These are phyloP conservation scores for Clavariopsis aquatica DNA, from an alignment of 495 filamentous ascomycete species.

Conservation along the genomic window DNA sequence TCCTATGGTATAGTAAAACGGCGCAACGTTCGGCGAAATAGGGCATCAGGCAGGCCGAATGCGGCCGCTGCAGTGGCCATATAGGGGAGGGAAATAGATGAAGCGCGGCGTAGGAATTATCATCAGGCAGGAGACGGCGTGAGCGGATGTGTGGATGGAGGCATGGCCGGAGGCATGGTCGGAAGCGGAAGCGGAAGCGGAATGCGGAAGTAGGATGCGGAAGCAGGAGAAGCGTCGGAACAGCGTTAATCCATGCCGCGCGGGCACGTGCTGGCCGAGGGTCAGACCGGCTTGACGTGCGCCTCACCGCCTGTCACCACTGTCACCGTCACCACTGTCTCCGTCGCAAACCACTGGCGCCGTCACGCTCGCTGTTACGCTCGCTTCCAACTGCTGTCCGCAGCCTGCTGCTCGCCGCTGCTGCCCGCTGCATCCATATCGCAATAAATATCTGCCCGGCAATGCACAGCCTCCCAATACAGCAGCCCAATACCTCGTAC, in stretches of 20 bases:
- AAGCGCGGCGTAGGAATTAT: neutral
- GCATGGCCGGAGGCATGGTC: neutral
- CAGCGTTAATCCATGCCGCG: too few species aligned
- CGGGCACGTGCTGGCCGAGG: neutral
- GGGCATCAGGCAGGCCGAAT: neutral
- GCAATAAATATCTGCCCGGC: neutral
- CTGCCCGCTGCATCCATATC: neutral
- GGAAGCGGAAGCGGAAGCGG: neutral
- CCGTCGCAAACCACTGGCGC: too few species aligned
- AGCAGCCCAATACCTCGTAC: neutral
- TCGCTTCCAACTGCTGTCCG: too few species aligned
- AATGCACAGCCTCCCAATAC: slow-evolving; percentile 3
- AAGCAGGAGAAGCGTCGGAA: too few species aligned
- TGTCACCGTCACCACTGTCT: too few species aligned
- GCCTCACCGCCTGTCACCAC: neutral
- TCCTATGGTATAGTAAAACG: slow-evolving; percentile 12
- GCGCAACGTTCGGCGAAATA: neutral
- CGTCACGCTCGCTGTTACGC: too few species aligned
- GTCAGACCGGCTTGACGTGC: neutral
- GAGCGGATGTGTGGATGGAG: neutral
- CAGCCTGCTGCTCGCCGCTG: too few species aligned
- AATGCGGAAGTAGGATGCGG: neutral
- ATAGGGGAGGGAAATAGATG: slow-evolving; percentile 5
- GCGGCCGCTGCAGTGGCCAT: neutral
- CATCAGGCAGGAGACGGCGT: neutral